Evolutionary conservation across 257 asterid species (phyloP).

Genomic region (Solanum etuberosum): DNA sequence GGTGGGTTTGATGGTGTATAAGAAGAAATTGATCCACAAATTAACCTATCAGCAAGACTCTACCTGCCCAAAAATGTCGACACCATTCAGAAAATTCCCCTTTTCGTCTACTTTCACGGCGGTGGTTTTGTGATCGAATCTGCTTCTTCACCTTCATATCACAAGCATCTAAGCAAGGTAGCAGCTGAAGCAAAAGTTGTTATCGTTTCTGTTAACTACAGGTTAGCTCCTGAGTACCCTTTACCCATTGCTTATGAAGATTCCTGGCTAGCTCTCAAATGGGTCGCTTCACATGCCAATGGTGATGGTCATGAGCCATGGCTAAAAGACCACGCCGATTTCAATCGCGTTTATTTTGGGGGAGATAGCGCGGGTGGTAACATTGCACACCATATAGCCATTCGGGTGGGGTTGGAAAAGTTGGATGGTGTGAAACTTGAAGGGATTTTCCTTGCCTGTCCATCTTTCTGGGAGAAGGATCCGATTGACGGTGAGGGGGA

Average conservation of each 20-base stretch:
- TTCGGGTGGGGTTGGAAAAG: constrained; percentile 28
- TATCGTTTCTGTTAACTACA: constrained; percentile 43
- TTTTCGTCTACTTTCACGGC: constrained; percentile 50
- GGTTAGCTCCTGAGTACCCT: constrained; percentile 57
- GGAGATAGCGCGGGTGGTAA: constrained; percentile 72
- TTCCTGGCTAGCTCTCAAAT: constrained; percentile 40
- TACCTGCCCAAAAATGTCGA: constrained; percentile 22
- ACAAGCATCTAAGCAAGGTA: constrained; percentile 20
- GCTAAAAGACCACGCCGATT: constrained; percentile 34
- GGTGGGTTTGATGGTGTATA: too few species aligned
- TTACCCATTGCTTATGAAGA: constrained; percentile 50
- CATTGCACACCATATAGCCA: constrained; percentile 30
- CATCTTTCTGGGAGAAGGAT: constrained; percentile 46
- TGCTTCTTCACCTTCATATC: constrained; percentile 26
- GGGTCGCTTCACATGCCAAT: constrained; percentile 36
- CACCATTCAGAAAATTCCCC: constrained; percentile 25
- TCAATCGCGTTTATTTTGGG: constrained; percentile 26
- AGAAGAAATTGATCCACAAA: constrained; percentile 10
- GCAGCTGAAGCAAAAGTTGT: constrained; percentile 24
- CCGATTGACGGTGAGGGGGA: constrained; percentile 30
- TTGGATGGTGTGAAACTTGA: constrained; percentile 6
- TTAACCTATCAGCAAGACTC: constrained; percentile 27
- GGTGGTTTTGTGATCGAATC: constrained; percentile 41
- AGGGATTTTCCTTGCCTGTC: constrained; percentile 44
- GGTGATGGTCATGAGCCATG: constrained; percentile 25